Conservation (phyloP, 2,329 filamentous ascomycete species). For the Helotiales sp. region DNA sequence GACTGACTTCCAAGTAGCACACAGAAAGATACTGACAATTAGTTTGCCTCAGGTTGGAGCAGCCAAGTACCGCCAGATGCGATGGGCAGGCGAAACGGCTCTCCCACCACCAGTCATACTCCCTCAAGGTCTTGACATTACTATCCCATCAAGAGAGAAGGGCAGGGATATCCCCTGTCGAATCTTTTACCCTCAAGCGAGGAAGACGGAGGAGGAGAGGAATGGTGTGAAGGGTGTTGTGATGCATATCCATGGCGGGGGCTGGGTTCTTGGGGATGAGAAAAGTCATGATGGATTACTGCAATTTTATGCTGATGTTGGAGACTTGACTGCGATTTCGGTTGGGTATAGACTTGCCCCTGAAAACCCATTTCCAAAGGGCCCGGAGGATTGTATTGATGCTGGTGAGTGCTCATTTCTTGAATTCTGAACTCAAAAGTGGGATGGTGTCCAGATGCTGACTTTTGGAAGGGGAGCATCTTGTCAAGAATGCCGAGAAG, state of each 20-base stretch:
- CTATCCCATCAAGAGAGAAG: conserved; percentile 56
- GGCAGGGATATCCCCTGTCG: conserved; percentile 57
- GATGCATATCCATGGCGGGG: conserved; percentile 61
- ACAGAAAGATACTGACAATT: neutral
- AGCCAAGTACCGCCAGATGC: conserved; percentile 58
- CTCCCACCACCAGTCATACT: conserved; percentile 54
- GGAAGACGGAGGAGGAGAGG: conserved; percentile 51
- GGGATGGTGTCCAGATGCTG: neutral
- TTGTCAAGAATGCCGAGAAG: conserved; percentile 52
- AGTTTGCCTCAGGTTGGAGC: conserved; percentile 53
- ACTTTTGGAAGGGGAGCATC: conserved; percentile 57
- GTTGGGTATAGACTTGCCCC: conserved; percentile 65
- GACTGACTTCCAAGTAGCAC: no score
- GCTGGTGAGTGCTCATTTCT: conserved; percentile 42
- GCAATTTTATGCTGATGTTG: conserved; percentile 54
- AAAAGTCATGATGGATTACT: conserved; percentile 47
- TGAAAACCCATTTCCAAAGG: conserved; percentile 61
- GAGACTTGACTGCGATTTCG: conserved; percentile 55
- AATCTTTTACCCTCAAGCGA: conserved; percentile 30
- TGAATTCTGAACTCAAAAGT: neutral
- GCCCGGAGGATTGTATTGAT: conserved; percentile 61
- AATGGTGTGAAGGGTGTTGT: conserved; percentile 54
- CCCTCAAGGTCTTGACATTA: conserved; percentile 51
- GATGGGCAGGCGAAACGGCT: conserved; percentile 57
- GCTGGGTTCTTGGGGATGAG: conserved; percentile 45